phyloP scores from a whole-genome alignment of 2,329 filamentous ascomycete species.

The Sarocladium strictum region DNA sequence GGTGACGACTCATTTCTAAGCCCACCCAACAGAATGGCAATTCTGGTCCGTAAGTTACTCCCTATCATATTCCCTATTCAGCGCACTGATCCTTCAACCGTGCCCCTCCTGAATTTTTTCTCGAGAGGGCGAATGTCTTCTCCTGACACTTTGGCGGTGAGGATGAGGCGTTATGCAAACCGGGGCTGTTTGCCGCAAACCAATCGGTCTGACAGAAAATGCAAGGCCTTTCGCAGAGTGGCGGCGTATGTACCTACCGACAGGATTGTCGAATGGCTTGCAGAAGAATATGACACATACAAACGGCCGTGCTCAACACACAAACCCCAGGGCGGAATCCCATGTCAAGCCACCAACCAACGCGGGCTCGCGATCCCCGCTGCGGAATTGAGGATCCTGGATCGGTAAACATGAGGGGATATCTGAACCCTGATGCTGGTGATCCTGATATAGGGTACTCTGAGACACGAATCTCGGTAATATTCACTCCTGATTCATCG shows the following conservation, averaged over 20 bases:
- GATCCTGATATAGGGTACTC: neutral
- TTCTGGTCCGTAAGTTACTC: neutral
- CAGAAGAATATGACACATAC: neutral
- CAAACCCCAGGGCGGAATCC: neutral
- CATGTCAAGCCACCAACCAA: neutral
- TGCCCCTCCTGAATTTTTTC: no score
- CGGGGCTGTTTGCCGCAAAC: neutral
- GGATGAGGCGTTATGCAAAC: neutral
- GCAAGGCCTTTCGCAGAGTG: neutral
- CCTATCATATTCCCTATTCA: neutral
- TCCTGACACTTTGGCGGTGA: neutral
- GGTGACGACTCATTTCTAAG: conserved; percentile 6
- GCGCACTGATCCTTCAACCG: neutral
- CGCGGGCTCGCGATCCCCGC: neutral
- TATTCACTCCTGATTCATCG: no score
- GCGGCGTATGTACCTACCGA: neutral
- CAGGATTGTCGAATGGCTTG: neutral
- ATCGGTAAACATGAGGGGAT: neutral
- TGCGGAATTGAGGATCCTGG: conserved; percentile 2
- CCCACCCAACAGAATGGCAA: neutral
- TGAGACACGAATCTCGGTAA: neutral
- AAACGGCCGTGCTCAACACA: neutral
- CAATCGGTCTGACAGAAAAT: neutral
- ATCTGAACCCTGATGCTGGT: neutral
- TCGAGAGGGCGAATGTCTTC: neutral